These are phyloP conservation scores for Eutypa lata DNA, from an alignment of 2,329 filamentous ascomycete species.

Conservation along the genomic window DNA sequence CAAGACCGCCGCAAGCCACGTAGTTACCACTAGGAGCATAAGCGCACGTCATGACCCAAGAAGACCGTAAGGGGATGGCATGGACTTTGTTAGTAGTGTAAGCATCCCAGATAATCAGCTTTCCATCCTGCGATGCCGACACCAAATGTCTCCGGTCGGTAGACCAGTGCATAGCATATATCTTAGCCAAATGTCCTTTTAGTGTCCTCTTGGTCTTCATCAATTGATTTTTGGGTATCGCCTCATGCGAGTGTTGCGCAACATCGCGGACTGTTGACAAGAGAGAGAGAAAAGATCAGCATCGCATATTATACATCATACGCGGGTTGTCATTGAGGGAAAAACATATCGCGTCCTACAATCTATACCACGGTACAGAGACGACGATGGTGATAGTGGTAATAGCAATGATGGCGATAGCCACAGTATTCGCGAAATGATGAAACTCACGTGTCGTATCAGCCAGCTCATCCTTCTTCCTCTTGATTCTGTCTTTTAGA, in stretches of 20 bases:
- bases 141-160: conserved; percentile 96
- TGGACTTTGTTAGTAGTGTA: conserved; percentile 99
- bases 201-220: conserved; percentile 98
- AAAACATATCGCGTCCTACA: not conserved
- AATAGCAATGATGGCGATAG: conserved; percentile 3
- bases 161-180: conserved; percentile 99
- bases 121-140: conserved; percentile 96
- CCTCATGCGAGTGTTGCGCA: conserved; percentile 86
- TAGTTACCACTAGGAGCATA: conserved; percentile 98
- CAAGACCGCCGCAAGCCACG: conserved; percentile 95
- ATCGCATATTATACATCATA: not conserved
- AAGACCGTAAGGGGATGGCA: conserved; percentile 93
- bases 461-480: conserved; percentile 99
- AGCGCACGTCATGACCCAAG: conserved; percentile 99
- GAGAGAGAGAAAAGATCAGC: conserved; percentile 6
- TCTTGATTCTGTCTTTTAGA: conserved; percentile 97
- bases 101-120: conserved; percentile 99
- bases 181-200: conserved; percentile 97
- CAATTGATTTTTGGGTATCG: conserved; percentile 82
- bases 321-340: conserved; percentile 2
- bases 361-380: conserved; percentile 6
- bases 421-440: not conserved
- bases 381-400: conserved; percentile 3
- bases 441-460: conserved; percentile 86
- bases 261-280: conserved; percentile 74